These are phyloP conservation scores for Rhexocercosporidium sp. DNA, from an alignment of 2,329 filamentous ascomycete species.

Conservation along the genomic window DNA sequence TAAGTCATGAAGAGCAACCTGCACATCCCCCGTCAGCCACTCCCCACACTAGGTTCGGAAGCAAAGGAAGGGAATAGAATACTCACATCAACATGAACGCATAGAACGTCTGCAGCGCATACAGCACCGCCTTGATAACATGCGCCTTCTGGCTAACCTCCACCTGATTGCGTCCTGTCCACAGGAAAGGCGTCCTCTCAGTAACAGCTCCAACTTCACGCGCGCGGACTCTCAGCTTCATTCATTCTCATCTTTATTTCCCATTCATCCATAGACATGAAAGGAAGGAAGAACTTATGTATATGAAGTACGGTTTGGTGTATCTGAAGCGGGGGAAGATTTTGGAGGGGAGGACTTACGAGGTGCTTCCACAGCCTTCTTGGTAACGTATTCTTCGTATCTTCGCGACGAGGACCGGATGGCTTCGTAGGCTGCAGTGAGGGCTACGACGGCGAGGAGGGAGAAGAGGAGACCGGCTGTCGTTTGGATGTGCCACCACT, in stretches of 20 bases:
- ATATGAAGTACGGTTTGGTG: slow-evolving; percentile 11
- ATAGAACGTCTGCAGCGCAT: slow-evolving; percentile 95
- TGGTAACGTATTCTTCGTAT: slow-evolving; percentile 65
- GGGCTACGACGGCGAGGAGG: slow-evolving; percentile 77
- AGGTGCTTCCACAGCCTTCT: slow-evolving; percentile 34
- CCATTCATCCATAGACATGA: slow-evolving; percentile 1
- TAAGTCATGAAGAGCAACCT: slow-evolving; percentile 99
- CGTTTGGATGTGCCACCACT: slow-evolving; percentile 83
- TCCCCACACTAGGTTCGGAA: not conserved
- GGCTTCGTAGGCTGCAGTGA: slow-evolving; percentile 93
- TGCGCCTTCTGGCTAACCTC: slow-evolving; percentile 71
- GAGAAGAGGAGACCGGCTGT: slow-evolving; percentile 79
- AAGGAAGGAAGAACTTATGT: not conserved
- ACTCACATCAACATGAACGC: slow-evolving; percentile 99
- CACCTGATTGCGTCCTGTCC: slow-evolving; percentile 74
- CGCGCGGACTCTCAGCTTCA: slow-evolving; percentile 37
- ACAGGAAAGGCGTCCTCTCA: slow-evolving; percentile 68
- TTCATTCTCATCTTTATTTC: slow-evolving; percentile 14
- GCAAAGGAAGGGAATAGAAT: not conserved
- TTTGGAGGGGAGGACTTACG: slow-evolving; percentile 37
- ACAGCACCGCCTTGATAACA: slow-evolving; percentile 80
- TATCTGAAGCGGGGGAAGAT: not conserved
- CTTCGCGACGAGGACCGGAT: slow-evolving; percentile 76
- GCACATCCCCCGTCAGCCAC: slow-evolving; percentile 24
- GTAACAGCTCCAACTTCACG: slow-evolving; percentile 47